Evolutionary conservation across 1,139 yeast genomes (phyloP).

Genomic region (Blastobotrys buckinghamii): DNA sequence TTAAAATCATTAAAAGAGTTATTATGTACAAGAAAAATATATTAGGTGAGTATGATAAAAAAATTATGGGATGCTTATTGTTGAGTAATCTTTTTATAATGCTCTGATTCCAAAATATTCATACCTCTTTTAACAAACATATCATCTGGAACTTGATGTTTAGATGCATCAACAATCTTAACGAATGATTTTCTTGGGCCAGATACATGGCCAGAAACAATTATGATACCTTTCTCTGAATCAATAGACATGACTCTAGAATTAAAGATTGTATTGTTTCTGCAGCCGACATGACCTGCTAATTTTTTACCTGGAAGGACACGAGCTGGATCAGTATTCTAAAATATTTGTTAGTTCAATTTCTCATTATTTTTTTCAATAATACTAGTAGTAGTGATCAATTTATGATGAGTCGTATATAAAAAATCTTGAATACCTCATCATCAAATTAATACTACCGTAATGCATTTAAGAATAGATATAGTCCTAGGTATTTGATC

Average conservation of each 20-base stretch:
- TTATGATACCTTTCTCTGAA: conserved; percentile 71
- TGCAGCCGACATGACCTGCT: conserved; percentile 96
- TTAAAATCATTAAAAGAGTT: no score
- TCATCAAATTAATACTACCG: no score
- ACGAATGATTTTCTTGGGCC: conserved; percentile 80
- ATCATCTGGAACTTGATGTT: conserved; percentile 27
- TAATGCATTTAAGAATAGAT: no score
- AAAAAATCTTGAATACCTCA: no score
- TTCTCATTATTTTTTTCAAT: no score
- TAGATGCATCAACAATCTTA: conserved; percentile 71
- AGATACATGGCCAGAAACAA: conserved; percentile 86
- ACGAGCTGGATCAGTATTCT: conserved; percentile 62
- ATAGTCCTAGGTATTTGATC: no score
- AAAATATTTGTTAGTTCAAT: neutral
- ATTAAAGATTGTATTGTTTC: conserved; percentile 68
- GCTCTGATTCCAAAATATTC: neutral
- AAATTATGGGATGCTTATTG: neutral
- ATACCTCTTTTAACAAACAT: conserved; percentile 12
- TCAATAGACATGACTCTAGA: conserved; percentile 72
- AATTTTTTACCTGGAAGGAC: conserved; percentile 94
- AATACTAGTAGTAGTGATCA: no score
- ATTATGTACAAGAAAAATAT: no score
- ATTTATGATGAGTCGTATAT: no score
- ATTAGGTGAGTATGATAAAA: neutral
- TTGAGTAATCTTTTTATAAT: neutral